Evolutionary conservation across 768 basidiomycete species (phyloP), one percentile per base, ranked within the genome.

Genomic region (Hericium erinaceus): DNA sequence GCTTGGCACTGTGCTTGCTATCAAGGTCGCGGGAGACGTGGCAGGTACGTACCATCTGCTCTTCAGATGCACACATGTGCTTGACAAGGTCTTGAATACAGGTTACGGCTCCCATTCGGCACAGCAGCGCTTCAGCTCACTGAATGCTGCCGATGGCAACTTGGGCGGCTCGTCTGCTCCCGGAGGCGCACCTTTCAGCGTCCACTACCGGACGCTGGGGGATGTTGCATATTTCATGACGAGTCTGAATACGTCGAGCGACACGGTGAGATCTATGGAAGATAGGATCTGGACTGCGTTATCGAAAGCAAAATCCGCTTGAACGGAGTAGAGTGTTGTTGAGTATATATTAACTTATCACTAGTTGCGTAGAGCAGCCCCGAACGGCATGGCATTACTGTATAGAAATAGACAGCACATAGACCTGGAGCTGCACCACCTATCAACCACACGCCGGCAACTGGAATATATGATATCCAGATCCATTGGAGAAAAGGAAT

Each of bases 181-280:
- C 9, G 78, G 80, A 2, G 78, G 82, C 39, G 75, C 74, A 16
- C 74, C 81, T 4, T 85, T 85, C 70, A 77, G 80, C 39, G 79
- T 98, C 20, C 89, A 98, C 68, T 93, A 80, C 61, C 79, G 95
- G 57, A 94, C 95, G 0, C 72, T 98, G 39, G 95, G 95, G 0
- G 84, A 94, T 66, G 84, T 93, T 9, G 87, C 87, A n/a, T 95
- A 95, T 69, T 89, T 94, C 67, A 95, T 95, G 80, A 85, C 83
- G 6, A 92, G 89, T 69, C 75, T 95, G 41, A 93, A 92, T 66
- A 93, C 89, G 1, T 69, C 72, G 2, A 58, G 75, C 2, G 64
- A 69, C 16, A 77, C 79, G 15, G 75, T 87, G 39, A 79, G 82
- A 57, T 74, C 77, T 16, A 64, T 90, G 8, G 85, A 92, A 64